These are phyloP conservation scores for Cladophialophora exuberans DNA, from an alignment of 2,329 filamentous ascomycete species.

Conservation along the genomic window DNA sequence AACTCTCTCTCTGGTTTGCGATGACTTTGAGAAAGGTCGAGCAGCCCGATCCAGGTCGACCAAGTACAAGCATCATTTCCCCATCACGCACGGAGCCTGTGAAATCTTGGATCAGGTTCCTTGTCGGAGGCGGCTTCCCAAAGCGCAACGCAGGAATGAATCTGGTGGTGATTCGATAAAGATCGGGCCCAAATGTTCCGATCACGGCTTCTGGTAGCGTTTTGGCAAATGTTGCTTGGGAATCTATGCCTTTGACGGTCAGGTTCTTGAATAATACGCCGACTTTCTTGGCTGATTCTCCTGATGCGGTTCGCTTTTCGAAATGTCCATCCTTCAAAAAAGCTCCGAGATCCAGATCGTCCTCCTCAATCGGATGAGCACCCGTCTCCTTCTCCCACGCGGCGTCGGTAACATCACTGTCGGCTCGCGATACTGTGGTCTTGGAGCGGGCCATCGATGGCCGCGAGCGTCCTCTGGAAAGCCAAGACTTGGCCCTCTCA, in stretches of 20 bases:
- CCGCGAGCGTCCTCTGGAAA: conserved; percentile 34
- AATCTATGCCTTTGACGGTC: conserved; percentile 72
- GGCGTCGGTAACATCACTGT: conserved; percentile 44
- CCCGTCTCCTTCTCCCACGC: conserved; percentile 43
- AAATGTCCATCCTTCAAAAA: conserved; percentile 77
- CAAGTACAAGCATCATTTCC: conserved; percentile 74
- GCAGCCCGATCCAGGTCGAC: conserved; percentile 74
- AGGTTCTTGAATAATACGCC: conserved; percentile 77
- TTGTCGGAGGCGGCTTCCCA: conserved; percentile 52
- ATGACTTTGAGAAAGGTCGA: conserved; percentile 77
- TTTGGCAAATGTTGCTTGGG: conserved; percentile 68
- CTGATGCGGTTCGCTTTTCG: conserved; percentile 68
- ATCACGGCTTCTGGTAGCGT: conserved; percentile 74
- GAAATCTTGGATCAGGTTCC: conserved; percentile 67
- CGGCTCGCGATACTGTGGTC: conserved; percentile 20
- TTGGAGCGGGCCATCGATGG: conserved; percentile 18
- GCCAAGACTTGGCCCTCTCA: conserved; percentile 35
- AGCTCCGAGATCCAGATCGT: conserved; percentile 67
- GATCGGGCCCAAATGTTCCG: conserved; percentile 78
- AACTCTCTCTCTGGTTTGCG: conserved; percentile 69
- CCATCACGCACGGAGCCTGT: conserved; percentile 68
- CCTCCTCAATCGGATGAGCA: conserved; percentile 36
- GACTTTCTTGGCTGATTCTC: conserved; percentile 72
- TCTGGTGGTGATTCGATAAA: conserved; percentile 65
- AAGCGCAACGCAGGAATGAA: conserved; percentile 58